Percentiles rank a stretch among this genome's conserved stretches.
Evolutionary conservation across 164 flowering plant species (phyloP).

Genomic region (Vitis cinerea): DNA sequence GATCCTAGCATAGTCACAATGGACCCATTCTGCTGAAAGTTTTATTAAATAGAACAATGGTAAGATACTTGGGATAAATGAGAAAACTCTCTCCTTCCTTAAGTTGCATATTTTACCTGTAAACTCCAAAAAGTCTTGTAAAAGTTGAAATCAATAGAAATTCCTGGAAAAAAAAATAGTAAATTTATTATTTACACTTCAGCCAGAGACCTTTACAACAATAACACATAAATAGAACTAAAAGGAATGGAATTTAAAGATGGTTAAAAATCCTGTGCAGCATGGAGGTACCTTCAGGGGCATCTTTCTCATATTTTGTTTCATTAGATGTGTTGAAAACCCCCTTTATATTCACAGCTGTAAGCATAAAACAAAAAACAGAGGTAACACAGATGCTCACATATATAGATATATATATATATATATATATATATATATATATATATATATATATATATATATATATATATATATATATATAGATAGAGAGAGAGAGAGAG

Average conservation of each 20-base stretch:
- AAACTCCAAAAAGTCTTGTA: conserved; percentile 98
- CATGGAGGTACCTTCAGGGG: conserved; percentile 64
- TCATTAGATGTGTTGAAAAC: conserved; percentile 97
- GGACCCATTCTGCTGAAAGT: no score
- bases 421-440: no score
- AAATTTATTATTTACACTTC: not conserved
- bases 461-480: no score
- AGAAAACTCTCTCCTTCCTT: not conserved
- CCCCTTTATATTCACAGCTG: conserved; percentile 98
- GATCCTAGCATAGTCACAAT: no score
- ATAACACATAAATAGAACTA: not conserved
- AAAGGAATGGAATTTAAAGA: conserved; percentile 1
- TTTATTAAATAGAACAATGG: not conserved
- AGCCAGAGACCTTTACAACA: not conserved
- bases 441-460: no score
- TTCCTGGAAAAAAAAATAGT: conserved; percentile 43
- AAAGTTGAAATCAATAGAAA: conserved; percentile 95
- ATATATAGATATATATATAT: no score
- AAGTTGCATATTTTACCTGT: conserved; percentile 51
- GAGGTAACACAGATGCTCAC: not conserved
- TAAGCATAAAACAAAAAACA: conserved; percentile 14
- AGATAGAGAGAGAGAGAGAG: not conserved
- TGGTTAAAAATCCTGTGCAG: not conserved
- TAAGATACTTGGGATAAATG: not conserved
- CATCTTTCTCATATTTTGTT: conserved; percentile 94